A percentile compares a stretch with the other conserved stretches of the same genome.
Evolutionary conservation across 2,329 filamentous ascomycete genomes (phyloP).

Genomic region (Didymella arachidicola): DNA sequence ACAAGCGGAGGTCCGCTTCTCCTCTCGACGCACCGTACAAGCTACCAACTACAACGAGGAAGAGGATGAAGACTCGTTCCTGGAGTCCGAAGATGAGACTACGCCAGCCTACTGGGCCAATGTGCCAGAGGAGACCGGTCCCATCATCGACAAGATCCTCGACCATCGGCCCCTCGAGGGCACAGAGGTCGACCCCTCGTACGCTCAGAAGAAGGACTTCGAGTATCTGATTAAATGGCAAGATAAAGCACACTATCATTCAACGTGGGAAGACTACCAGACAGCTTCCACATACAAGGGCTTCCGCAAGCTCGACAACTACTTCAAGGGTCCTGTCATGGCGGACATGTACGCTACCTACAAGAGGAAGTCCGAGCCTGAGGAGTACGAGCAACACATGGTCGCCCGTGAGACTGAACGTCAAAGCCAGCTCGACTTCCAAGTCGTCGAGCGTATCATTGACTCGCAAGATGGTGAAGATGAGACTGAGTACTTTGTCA

Average conservation of each 20-base stretch:
- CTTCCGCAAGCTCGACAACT: constrained; percentile 91
- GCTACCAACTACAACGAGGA: constrained; percentile 74
- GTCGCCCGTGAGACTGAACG: constrained; percentile 92
- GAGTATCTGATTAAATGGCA: constrained; percentile 98
- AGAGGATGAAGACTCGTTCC: constrained; percentile 64
- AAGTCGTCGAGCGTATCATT: constrained; percentile 91
- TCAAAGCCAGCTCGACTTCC: constrained; percentile 88
- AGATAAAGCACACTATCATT: constrained; percentile 91
- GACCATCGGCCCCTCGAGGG: constrained; percentile 82
- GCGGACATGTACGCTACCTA: constrained; percentile 74
- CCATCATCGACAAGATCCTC: constrained; percentile 89
- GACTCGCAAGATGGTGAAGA: constrained; percentile 78
- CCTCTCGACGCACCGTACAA: constrained; percentile 82
- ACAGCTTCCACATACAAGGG: constrained; percentile 79
- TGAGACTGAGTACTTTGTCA: constrained; percentile 90
- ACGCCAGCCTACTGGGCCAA: constrained; percentile 75
- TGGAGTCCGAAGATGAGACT: constrained; percentile 66
- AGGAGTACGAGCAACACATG: constrained; percentile 92
- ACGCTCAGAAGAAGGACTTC: constrained; percentile 73
- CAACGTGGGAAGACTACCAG: constrained; percentile 89
- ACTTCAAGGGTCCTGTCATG: constrained; percentile 82
- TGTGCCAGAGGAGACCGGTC: constrained; percentile 76
- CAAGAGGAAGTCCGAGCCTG: constrained; percentile 68
- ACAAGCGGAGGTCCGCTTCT: constrained; percentile 87
- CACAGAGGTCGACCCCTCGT: constrained; percentile 47